These are phyloP conservation scores for Ganoderma lucidum DNA, from an alignment of 1,284 basidiomycete genomes.

Conservation along the genomic window DNA sequence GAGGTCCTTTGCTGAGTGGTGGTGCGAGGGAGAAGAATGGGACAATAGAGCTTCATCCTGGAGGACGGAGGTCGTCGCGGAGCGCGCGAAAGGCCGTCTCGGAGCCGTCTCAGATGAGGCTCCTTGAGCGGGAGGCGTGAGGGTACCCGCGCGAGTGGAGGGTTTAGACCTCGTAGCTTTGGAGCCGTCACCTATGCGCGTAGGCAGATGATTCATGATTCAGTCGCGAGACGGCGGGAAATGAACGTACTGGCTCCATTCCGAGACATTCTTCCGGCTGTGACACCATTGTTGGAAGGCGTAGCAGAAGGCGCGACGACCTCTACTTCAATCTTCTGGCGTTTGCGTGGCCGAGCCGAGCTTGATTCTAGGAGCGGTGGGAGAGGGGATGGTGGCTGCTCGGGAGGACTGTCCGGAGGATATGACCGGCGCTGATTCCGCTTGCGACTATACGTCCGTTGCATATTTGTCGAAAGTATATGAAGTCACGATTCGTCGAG, in stretches of 20 bases:
- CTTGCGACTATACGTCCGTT: constrained; percentile 37
- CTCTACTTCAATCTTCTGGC: constrained; percentile 34
- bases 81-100: constrained; percentile 27
- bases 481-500: not conserved
- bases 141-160: constrained; percentile 10
- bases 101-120: constrained; percentile 3
- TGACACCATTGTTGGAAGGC: not conserved
- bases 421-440: constrained; percentile 32
- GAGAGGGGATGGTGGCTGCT: constrained; percentile 16
- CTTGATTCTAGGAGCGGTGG: not conserved
- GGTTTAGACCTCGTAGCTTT: constrained; percentile 2
- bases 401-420: constrained; percentile 17
- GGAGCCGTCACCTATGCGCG: not conserved
- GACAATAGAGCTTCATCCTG: constrained; percentile 21
- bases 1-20: constrained; percentile 42
- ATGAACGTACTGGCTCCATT: constrained; percentile 19
- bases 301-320: constrained; percentile 13
- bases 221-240: not conserved
- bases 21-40: constrained; percentile 29
- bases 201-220: not conserved
- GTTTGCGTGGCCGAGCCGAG: constrained; percentile 34
- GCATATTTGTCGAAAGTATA: constrained; percentile 21
- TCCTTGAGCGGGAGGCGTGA: constrained; percentile 8
- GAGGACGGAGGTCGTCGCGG: constrained; percentile 26
- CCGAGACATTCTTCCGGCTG: not conserved